Percentiles rank a stretch among this genome's conserved stretches.
Conservation (phyloP, 768 basidiomycete genomes). For the Lactarius pseudohatsudake region DNA sequence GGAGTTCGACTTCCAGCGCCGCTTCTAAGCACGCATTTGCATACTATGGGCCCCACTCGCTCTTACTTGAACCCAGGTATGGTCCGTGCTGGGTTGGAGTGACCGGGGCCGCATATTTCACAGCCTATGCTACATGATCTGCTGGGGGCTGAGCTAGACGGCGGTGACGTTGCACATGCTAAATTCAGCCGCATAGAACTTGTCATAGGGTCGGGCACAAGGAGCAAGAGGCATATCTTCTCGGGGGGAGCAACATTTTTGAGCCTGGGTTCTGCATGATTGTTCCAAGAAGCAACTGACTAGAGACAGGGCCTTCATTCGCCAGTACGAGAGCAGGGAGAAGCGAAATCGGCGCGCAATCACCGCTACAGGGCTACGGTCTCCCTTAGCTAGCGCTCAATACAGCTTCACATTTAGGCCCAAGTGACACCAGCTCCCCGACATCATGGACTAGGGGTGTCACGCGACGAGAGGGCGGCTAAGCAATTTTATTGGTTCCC, state of each 20-base stretch:
- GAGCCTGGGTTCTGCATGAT: background rate
- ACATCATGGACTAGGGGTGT: background rate
- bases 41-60: background rate
- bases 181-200: background rate
- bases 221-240: background rate
- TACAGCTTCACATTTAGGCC: constrained; percentile 6
- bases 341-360: background rate
- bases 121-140: background rate
- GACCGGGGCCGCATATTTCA: background rate
- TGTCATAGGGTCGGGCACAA: background rate
- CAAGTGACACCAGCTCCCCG: background rate
- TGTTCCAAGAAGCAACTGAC: background rate
- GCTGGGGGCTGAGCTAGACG: background rate
- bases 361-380: background rate
- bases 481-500: constrained; percentile 12
- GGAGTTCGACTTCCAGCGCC: background rate
- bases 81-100: background rate
- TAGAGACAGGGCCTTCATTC: background rate
- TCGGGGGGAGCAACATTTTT: background rate
- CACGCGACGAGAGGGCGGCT: background rate
- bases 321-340: background rate
- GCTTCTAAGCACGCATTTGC: background rate
- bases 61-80: background rate
- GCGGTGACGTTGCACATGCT: background rate
- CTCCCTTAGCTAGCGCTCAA: background rate